These are phyloP conservation scores for Amaranthus hypochondriacus DNA, from an alignment of 148 eudicot species.

Conservation along the genomic window DNA sequence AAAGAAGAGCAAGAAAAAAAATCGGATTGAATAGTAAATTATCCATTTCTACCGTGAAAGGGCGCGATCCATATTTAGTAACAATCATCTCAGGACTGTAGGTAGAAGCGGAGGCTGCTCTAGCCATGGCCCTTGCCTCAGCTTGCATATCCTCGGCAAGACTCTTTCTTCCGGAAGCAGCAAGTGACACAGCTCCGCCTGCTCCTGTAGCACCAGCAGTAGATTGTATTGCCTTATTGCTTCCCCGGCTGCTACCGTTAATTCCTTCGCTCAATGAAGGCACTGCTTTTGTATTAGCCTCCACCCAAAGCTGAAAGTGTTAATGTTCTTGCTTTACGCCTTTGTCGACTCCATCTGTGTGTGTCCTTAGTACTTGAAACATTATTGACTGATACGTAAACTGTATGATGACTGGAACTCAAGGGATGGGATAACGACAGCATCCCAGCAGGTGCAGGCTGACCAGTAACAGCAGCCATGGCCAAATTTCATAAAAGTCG, in stretches of 20 bases:
- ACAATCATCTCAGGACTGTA: conserved; percentile 65
- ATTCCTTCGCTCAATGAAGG: conserved; percentile 8
- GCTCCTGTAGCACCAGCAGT: conserved; percentile 9
- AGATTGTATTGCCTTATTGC: conserved; percentile 11
- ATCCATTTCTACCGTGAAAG: conserved; percentile 48
- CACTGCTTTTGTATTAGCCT: conserved; percentile 21
- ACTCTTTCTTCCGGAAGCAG: conserved; percentile 34
- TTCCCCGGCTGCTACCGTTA: conserved; percentile 10
- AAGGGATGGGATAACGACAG: conserved; percentile 16
- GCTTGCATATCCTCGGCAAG: conserved; percentile 90
- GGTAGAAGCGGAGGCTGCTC: conserved; percentile 71
- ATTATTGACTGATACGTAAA: conserved; percentile 8
- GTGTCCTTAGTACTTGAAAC: conserved; percentile 9
- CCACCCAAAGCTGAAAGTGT: conserved; percentile 34
- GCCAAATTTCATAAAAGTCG: neutral
- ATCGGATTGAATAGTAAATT: conserved; percentile 4
- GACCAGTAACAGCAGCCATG: conserved; percentile 21
- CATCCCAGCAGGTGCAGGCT: conserved; percentile 11
- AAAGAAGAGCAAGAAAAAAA: conserved; percentile 1
- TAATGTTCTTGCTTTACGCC: conserved; percentile 18
- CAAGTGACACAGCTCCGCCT: conserved; percentile 21
- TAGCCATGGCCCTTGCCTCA: conserved; percentile 82
- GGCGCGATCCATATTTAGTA: conserved; percentile 66
- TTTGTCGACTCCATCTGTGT: conserved; percentile 25
- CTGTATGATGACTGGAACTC: conserved; percentile 10